phyloP scores from a whole-genome alignment of 805 yeast genomes.

The Wickerhamomyces canadensis region DNA sequence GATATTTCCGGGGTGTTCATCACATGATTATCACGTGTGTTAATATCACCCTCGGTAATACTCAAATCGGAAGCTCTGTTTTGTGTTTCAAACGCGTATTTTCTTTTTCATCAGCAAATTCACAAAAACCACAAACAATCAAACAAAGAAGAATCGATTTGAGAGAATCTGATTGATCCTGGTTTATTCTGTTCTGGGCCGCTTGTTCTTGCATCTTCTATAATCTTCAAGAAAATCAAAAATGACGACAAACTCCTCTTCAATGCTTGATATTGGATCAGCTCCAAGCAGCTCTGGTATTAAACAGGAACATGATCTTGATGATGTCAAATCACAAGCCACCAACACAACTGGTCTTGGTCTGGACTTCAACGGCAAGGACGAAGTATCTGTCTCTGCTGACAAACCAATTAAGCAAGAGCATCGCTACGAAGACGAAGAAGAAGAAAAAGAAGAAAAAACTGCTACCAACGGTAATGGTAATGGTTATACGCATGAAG shows the following conservation, averaged over 20 bases:
- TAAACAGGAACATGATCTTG: background rate
- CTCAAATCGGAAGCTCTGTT: no score
- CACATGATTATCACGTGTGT: no score
- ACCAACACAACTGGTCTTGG: conserved; percentile 6
- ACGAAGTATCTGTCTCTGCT: background rate
- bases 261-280: conserved; percentile 13
- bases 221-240: background rate
- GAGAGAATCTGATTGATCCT: no score
- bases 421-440: no score
- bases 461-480: conserved; percentile 6
- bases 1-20: no score
- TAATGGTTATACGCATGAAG: background rate
- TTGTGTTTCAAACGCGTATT: conserved; percentile 17
- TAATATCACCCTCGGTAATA: no score
- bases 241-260: background rate
- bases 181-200: no score
- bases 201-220: no score
- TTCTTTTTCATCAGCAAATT: conserved; percentile 1
- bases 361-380: conserved; percentile 4
- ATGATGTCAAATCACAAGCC: background rate
- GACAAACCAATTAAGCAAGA: conserved; percentile 2
- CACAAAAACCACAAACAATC: background rate
- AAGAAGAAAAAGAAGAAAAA: no score
- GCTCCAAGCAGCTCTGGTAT: background rate
- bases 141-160: no score